Evolutionary conservation across 2,329 filamentous ascomycete species (phyloP).

Genomic region (Ustulina deusta): DNA sequence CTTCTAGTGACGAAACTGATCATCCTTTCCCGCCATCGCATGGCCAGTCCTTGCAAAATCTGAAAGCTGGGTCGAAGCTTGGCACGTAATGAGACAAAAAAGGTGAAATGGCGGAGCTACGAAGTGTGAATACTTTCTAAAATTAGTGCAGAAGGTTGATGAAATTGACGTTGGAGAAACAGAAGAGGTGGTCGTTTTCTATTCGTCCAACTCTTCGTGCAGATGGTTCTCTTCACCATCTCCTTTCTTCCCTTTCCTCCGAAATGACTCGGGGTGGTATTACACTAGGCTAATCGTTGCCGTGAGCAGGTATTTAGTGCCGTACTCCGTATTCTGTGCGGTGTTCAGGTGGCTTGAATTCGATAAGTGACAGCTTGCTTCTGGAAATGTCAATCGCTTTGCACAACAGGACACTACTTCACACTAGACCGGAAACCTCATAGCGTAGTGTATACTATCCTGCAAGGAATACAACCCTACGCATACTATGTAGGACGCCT

Average conservation of each 20-base stretch:
- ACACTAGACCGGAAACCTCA: neutral
- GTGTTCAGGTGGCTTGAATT: slow-evolving; percentile 18
- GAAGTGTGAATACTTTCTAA: neutral
- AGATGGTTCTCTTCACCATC: neutral
- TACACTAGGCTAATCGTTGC: neutral
- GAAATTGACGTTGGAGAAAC: neutral
- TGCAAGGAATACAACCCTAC: slow-evolving; percentile 8
- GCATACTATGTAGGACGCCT: neutral
- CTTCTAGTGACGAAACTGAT: slow-evolving; percentile 30
- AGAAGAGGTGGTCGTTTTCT: neutral
- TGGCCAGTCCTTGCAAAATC: neutral
- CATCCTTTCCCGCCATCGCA: slow-evolving; percentile 19
- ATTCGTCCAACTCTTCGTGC: neutral
- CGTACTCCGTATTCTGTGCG: slow-evolving; percentile 2
- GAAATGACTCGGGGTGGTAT: slow-evolving; percentile 11
- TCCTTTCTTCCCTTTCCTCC: neutral
- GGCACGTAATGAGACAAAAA: neutral
- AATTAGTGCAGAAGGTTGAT: neutral
- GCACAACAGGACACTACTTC: neutral
- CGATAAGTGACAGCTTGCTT: slow-evolving; percentile 32
- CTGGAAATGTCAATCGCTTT: slow-evolving; percentile 25
- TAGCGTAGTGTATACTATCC: neutral
- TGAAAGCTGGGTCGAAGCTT: neutral
- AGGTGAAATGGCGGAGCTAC: neutral
- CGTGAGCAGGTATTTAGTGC: neutral